Conservation (phyloP, 441 rosid genomes). For the Gossypium schwendimanii region DNA sequence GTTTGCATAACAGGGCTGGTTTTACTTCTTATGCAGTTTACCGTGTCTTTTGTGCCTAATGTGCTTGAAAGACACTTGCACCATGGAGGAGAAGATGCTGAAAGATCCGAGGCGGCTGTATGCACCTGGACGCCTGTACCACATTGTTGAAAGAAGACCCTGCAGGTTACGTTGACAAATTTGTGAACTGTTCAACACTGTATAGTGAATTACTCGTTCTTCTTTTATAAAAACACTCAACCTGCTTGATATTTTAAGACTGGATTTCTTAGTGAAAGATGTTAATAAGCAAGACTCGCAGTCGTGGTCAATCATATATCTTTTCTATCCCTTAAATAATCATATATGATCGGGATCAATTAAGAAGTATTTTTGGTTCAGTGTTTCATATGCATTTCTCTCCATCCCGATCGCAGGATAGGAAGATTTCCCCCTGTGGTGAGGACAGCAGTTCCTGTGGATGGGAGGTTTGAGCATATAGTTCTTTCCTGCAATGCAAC, state of each 20-base stretch:
- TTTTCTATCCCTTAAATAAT: neutral
- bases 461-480: constrained; percentile 84
- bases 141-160: constrained; percentile 77
- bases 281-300: neutral
- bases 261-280: neutral
- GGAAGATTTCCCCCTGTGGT: constrained; percentile 85
- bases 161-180: constrained; percentile 34
- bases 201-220: neutral
- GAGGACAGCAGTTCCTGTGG: constrained; percentile 89
- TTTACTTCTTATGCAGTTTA: constrained; percentile 41
- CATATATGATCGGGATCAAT: neutral
- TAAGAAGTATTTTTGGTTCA: neutral
- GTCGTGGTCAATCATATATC: neutral
- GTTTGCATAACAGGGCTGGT: neutral
- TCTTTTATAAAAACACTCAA: neutral
- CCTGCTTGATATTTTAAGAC: neutral
- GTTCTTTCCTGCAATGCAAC: constrained; percentile 84
- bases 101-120: constrained; percentile 76
- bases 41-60: constrained; percentile 77
- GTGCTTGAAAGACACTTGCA: constrained; percentile 87
- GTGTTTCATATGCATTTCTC: neutral
- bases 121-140: constrained; percentile 88
- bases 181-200: neutral
- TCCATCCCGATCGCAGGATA: constrained; percentile 37
- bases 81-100: constrained; percentile 67